phyloP scores from a whole-genome alignment of 2,329 filamentous ascomycete genomes.

The Leptographium wingfieldii region DNA sequence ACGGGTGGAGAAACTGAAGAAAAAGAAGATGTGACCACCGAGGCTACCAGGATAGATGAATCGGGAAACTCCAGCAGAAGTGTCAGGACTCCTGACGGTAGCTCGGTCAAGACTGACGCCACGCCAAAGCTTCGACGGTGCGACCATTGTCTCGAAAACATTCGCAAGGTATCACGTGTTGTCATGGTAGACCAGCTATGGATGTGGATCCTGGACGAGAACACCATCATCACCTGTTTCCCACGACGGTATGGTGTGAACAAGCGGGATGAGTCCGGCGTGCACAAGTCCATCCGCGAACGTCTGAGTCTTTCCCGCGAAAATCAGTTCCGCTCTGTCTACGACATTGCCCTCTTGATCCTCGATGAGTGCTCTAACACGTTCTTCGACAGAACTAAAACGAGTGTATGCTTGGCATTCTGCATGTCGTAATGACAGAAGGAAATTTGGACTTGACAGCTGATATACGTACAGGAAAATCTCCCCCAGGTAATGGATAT shows the following conservation, averaged over 20 bases:
- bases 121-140: constrained; percentile 7
- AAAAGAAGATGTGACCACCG: no score
- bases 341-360: constrained; percentile 30
- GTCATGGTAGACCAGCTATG: constrained; percentile 22
- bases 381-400: constrained; percentile 22
- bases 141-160: constrained; percentile 15
- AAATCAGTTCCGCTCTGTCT: constrained; percentile 22
- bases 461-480: background rate
- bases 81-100: background rate
- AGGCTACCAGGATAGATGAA: no score
- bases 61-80: background rate
- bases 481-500: constrained; percentile 26
- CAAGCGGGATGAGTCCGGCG: constrained; percentile 24
- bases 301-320: constrained; percentile 15
- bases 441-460: background rate
- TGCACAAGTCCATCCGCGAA: constrained; percentile 27
- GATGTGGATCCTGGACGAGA: constrained; percentile 20
- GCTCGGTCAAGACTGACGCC: background rate
- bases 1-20: no score
- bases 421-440: background rate
- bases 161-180: constrained; percentile 15
- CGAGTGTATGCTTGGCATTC: background rate
- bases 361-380: constrained; percentile 27
- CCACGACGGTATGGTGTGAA: constrained; percentile 29
- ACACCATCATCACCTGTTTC: constrained; percentile 19